These are phyloP conservation scores for Blepharisma undulans DNA, from an alignment of 169 alveolate genomes.

Conservation along the genomic window DNA sequence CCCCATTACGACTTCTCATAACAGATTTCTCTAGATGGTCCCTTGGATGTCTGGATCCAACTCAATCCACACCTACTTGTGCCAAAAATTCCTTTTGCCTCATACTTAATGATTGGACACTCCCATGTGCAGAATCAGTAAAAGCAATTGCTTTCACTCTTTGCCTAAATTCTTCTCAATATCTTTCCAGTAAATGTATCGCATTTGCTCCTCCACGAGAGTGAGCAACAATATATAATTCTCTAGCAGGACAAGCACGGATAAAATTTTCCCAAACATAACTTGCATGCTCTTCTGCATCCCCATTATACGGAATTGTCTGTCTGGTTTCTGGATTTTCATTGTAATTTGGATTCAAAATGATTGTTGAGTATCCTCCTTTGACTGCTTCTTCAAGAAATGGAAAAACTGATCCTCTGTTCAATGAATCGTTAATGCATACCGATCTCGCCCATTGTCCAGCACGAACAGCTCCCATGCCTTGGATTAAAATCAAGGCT, in stretches of 20 bases:
- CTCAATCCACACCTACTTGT: conserved; percentile 52
- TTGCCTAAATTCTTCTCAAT: conserved; percentile 23
- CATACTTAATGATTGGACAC: not conserved
- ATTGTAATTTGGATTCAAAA: conserved; percentile 63
- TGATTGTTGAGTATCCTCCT: conserved; percentile 39
- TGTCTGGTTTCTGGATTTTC: conserved; percentile 37
- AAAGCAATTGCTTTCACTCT: conserved; percentile 61
- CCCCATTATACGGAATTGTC: not conserved
- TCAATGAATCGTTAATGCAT: conserved; percentile 63
- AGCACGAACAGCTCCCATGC: conserved; percentile 67
- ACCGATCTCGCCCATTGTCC: conserved; percentile 41
- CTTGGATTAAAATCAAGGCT: conserved; percentile 66
- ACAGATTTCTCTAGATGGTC: conserved; percentile 35
- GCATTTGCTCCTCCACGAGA: conserved; percentile 78
- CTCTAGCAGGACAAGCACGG: conserved; percentile 52
- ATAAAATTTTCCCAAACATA: conserved; percentile 53
- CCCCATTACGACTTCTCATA: conserved; percentile 28
- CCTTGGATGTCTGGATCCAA: conserved; percentile 47
- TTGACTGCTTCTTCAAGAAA: conserved; percentile 49
- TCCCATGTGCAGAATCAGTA: conserved; percentile 59
- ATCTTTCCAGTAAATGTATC: conserved; percentile 8
- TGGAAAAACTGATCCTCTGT: conserved; percentile 67
- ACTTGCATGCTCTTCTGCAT: not conserved
- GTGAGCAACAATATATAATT: conserved; percentile 73
- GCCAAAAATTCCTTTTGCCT: conserved; percentile 37